phyloP scores from a whole-genome alignment of 2,329 filamentous ascomycete species.

The Capronia epimyces region DNA sequence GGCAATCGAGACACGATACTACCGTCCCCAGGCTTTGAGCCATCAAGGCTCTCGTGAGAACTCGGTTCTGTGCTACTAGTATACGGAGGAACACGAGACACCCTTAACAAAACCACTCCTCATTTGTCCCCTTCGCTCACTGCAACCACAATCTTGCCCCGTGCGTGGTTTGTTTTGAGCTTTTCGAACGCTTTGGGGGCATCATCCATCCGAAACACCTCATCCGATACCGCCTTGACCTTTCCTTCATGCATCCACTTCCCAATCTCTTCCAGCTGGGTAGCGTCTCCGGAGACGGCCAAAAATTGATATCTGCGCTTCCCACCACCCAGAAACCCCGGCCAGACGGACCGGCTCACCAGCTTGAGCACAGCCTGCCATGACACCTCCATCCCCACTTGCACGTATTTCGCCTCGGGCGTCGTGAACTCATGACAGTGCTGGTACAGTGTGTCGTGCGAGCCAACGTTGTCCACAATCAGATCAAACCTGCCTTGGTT shows the following conservation, averaged over 20 bases:
- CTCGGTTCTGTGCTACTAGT: neutral
- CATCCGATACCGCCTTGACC: constrained; percentile 52
- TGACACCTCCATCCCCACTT: constrained; percentile 41
- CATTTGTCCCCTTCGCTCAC: constrained; percentile 20
- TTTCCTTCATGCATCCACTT: constrained; percentile 56
- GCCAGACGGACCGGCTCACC: constrained; percentile 40
- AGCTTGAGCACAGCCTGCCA: constrained; percentile 18
- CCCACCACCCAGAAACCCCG: constrained; percentile 49
- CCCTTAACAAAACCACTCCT: neutral
- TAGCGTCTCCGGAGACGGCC: constrained; percentile 36
- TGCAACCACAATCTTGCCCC: constrained; percentile 55
- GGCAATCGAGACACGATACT: too few species aligned
- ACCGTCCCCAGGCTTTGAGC: too few species aligned
- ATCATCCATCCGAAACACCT: constrained; percentile 51
- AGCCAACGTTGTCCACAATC: constrained; percentile 55
- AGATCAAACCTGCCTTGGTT: constrained; percentile 46
- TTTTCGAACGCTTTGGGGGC: constrained; percentile 54
- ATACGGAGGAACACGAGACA: constrained; percentile 2
- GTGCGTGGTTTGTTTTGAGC: constrained; percentile 51
- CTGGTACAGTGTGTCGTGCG: constrained; percentile 49
- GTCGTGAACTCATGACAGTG: constrained; percentile 49
- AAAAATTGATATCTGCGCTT: constrained; percentile 36
- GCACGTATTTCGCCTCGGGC: constrained; percentile 48
- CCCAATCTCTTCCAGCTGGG: constrained; percentile 48
- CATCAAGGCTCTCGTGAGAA: too few species aligned